These are phyloP conservation scores for Leptosphaerulina australis DNA, from an alignment of 2,329 filamentous ascomycete species.

Conservation along the genomic window DNA sequence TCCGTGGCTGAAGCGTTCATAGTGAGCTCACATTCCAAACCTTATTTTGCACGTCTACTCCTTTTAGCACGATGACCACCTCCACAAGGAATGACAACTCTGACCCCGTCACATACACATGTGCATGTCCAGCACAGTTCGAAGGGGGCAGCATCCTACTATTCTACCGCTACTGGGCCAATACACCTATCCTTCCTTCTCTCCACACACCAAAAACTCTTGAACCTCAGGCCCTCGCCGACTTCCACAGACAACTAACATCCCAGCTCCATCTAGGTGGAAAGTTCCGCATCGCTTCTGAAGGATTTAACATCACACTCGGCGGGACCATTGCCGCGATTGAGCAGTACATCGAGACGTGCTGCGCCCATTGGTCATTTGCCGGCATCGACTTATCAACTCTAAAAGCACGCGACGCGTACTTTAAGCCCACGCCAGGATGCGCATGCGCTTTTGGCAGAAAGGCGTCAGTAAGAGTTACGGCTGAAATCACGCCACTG, in stretches of 20 bases:
- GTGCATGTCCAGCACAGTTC: conserved; percentile 23
- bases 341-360: conserved; percentile 21
- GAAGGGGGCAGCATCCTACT: conserved; percentile 25
- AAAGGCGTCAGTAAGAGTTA: conserved; percentile 22
- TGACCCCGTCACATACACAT: conserved; percentile 27
- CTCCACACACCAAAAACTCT: conserved; percentile 4
- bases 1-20: conserved; percentile 1
- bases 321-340: conserved; percentile 24
- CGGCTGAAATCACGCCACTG: conserved; percentile 33
- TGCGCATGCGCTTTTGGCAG: conserved; percentile 29
- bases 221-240: conserved; percentile 19
- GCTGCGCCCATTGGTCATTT: conserved; percentile 31
- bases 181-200: conserved; percentile 20
- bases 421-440: conserved; percentile 33
- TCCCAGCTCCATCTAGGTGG: conserved; percentile 20
- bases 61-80: conserved; percentile 3
- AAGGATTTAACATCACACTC: conserved; percentile 34
- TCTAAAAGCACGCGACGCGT: conserved; percentile 10
- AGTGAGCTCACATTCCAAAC: background rate
- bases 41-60: conserved; percentile 1
- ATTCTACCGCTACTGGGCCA: conserved; percentile 34
- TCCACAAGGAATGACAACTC: conserved; percentile 17
- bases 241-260: conserved; percentile 21
- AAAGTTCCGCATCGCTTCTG: conserved; percentile 31
- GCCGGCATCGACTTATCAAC: conserved; percentile 21